These are phyloP conservation scores for Phellinidium pouzarii DNA, from an alignment of 1,284 basidiomycete species.

Conservation along the genomic window DNA sequence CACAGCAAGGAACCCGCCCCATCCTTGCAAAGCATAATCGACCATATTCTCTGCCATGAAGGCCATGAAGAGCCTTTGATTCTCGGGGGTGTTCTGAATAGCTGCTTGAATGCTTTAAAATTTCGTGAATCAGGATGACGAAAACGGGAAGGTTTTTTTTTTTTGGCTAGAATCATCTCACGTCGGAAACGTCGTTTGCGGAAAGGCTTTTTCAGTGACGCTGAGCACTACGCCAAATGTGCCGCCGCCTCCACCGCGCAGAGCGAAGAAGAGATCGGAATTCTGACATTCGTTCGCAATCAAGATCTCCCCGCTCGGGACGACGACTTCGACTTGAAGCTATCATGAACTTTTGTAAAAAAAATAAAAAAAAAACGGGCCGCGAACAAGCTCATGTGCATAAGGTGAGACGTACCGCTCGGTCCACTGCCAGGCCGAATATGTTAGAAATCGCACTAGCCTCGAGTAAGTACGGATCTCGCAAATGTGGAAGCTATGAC, in stretches of 20 bases:
- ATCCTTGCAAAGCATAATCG: not conserved
- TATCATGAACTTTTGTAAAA: conserved; percentile 8
- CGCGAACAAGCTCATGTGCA: conserved; percentile 20
- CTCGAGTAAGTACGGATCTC: conserved; percentile 26
- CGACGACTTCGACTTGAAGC: conserved; percentile 38
- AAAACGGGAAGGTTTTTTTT: too few species aligned
- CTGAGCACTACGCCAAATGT: conserved; percentile 30
- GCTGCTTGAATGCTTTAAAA: not conserved
- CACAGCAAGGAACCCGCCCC: not conserved
- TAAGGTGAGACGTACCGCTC: conserved; percentile 28
- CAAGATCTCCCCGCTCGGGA: conserved; percentile 33
- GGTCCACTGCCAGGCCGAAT: conserved; percentile 34
- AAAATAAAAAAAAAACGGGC: conserved; percentile 15
- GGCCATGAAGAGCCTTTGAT: not conserved
- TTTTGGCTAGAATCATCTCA: not conserved
- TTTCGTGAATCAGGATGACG: too few species aligned
- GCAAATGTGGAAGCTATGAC: not conserved
- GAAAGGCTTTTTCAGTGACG: conserved; percentile 23
- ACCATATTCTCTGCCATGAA: not conserved
- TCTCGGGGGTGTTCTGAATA: not conserved
- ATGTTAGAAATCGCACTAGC: conserved; percentile 35
- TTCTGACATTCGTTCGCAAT: conserved; percentile 36
- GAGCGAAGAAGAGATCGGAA: conserved; percentile 37
- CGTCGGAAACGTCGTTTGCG: not conserved
- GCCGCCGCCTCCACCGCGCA: conserved; percentile 34